Conservation (phyloP, 768 basidiomycete genomes). For the Kwoniella dejecticola region DNA sequence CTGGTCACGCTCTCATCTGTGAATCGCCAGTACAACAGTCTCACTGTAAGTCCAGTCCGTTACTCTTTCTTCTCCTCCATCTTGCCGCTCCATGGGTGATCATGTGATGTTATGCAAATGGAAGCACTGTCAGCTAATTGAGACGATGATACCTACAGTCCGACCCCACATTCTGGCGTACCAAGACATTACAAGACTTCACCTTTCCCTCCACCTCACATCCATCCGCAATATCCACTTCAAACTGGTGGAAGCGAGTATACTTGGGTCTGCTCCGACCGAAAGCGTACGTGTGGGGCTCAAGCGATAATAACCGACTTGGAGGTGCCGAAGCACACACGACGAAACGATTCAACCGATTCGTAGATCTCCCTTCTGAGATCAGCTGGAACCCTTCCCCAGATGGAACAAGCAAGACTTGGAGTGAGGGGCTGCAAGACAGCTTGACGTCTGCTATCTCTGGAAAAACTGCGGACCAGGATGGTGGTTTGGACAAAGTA, state of each 20-base stretch:
- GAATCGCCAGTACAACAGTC: slow-evolving; percentile 64
- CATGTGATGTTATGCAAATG: too few relatives aligned
- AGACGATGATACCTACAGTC: too few relatives aligned
- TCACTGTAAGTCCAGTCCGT: slow-evolving; percentile 40
- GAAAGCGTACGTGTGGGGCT: slow-evolving; percentile 49
- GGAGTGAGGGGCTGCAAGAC: slow-evolving; percentile 19
- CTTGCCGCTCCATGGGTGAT: too few relatives aligned
- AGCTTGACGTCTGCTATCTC: slow-evolving; percentile 8
- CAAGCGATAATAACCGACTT: slow-evolving; percentile 25
- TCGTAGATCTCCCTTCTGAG: slow-evolving; percentile 32
- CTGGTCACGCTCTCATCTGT: slow-evolving; percentile 66
- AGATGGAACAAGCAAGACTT: slow-evolving; percentile 6
- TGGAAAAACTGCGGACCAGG: not conserved
- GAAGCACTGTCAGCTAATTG: too few relatives aligned
- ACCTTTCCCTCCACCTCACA: slow-evolving; percentile 26
- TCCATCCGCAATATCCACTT: slow-evolving; percentile 12
- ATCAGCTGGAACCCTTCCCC: slow-evolving; percentile 16
- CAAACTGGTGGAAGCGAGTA: slow-evolving; percentile 28
- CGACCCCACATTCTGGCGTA: slow-evolving; percentile 47
- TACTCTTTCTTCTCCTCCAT: too few relatives aligned
- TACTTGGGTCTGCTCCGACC: slow-evolving; percentile 28
- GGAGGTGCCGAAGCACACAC: slow-evolving; percentile 6
- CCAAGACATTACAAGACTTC: slow-evolving; percentile 37
- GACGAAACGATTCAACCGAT: slow-evolving; percentile 13
- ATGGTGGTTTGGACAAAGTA: not conserved